Evolutionary conservation across 2,329 filamentous ascomycete genomes (phyloP).

Genomic region (Chrysoporthe deuterocubensis): DNA sequence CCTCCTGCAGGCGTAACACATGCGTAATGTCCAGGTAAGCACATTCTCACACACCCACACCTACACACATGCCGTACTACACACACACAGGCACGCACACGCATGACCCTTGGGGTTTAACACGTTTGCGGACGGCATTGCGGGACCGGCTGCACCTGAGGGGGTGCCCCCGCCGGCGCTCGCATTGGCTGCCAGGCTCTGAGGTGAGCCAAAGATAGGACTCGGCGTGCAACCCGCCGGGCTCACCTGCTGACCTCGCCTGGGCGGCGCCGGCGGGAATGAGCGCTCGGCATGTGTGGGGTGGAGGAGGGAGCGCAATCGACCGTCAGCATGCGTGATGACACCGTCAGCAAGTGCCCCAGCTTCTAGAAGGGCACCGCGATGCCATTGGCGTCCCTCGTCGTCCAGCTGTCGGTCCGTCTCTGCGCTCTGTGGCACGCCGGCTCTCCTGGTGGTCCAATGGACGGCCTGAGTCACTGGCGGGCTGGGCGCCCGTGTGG

Average conservation of each 20-base stretch:
- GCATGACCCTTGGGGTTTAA: background rate
- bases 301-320: background rate
- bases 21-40: background rate
- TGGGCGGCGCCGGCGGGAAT: background rate
- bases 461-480: background rate
- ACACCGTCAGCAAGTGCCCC: background rate
- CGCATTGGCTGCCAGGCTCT: background rate
- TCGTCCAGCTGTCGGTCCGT: background rate
- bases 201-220: constrained; percentile 11
- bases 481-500: background rate
- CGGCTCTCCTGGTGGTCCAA: background rate
- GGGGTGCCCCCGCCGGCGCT: background rate
- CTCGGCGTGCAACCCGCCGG: constrained; percentile 1
- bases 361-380: background rate
- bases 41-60: background rate
- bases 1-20: no score
- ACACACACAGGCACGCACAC: background rate
- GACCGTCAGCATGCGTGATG: background rate
- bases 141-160: background rate
- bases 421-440: background rate
- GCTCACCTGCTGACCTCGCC: constrained; percentile 5
- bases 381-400: background rate
- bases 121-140: background rate
- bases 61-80: no score
- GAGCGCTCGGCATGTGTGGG: background rate